Percentiles rank a stretch among this genome's conserved stretches.
These are phyloP conservation scores for Aspergillus sp. DNA, from an alignment of 2,329 filamentous ascomycete genomes.

Conservation along the genomic window DNA sequence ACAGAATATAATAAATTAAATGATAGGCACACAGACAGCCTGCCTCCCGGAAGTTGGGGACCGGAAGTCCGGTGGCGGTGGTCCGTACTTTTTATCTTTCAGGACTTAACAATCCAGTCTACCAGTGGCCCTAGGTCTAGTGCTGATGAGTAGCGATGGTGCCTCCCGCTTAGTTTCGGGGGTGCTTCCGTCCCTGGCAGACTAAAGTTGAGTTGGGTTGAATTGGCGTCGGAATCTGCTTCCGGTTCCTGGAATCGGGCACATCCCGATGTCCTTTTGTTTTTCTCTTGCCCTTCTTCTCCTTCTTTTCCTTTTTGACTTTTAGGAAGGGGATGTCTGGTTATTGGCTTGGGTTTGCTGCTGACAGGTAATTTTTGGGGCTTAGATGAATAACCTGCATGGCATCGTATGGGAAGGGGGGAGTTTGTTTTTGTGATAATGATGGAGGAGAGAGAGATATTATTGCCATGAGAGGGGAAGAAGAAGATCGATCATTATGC, in stretches of 20 bases:
- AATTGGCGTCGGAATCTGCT: background rate
- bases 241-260: slow-evolving; percentile 1
- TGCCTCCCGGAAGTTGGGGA: too few species aligned
- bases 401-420: background rate
- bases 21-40: too few species aligned
- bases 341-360: background rate
- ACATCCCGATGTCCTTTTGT: background rate
- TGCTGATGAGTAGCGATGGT: background rate
- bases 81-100: too few species aligned
- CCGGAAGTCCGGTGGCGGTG: too few species aligned
- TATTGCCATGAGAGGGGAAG: background rate
- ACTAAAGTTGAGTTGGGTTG: background rate
- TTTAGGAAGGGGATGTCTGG: background rate
- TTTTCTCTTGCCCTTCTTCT: background rate
- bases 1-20: too few species aligned
- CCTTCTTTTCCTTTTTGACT: background rate
- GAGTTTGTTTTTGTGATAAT: background rate
- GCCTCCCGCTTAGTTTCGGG: too few species aligned
- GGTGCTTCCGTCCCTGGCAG: background rate
- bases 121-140: background rate
- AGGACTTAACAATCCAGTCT: too few species aligned
- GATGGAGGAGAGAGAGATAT: background rate
- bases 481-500: background rate
- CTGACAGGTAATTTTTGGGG: background rate
- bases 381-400: background rate